These are phyloP conservation scores for Chaetomiaceae sp. DNA, from an alignment of 2,329 filamentous ascomycete species.

Conservation along the genomic window DNA sequence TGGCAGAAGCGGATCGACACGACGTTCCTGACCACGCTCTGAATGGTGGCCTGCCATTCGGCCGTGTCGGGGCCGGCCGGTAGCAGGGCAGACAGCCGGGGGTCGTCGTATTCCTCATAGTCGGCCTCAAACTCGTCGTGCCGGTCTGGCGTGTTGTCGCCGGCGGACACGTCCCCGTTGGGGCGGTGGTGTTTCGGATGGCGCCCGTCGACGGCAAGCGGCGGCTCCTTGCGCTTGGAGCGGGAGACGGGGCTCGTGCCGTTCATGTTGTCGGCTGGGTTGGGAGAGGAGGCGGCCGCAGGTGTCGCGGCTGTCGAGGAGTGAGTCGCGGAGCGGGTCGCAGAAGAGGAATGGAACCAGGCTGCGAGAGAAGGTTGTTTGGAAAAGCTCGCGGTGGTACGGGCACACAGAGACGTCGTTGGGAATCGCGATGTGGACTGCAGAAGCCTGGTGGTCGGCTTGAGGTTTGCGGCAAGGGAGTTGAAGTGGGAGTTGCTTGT, in stretches of 20 bases:
- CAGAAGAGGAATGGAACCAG: not conserved
- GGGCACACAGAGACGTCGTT: not conserved
- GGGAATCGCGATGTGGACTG: not conserved
- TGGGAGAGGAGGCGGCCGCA: not conserved
- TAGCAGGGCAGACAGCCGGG: conserved; percentile 30
- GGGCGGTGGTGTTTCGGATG: conserved; percentile 41
- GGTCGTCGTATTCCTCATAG: conserved; percentile 37
- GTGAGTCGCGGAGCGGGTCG: not conserved
- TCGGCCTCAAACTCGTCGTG: conserved; percentile 41
- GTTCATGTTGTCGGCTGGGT: conserved; percentile 25
- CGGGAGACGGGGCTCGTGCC: conserved; percentile 28
- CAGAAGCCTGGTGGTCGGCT: not conserved
- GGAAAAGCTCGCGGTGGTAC: too few relatives aligned
- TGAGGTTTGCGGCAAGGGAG: conserved; percentile 5
- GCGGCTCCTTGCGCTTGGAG: conserved; percentile 49
- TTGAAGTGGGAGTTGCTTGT: conserved; percentile 6
- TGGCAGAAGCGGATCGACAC: conserved; percentile 99
- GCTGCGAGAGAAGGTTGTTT: not conserved
- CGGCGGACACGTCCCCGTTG: conserved; percentile 46
- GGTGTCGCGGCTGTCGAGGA: not conserved
- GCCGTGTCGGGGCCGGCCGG: conserved; percentile 30
- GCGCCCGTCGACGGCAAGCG: conserved; percentile 39
- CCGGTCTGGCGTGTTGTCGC: conserved; percentile 46
- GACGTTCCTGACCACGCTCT: conserved; percentile 88
- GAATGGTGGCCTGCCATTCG: conserved; percentile 88